These are phyloP conservation scores for Tilletia horrida DNA, from an alignment of 1,284 basidiomycete genomes.

Conservation along the genomic window DNA sequence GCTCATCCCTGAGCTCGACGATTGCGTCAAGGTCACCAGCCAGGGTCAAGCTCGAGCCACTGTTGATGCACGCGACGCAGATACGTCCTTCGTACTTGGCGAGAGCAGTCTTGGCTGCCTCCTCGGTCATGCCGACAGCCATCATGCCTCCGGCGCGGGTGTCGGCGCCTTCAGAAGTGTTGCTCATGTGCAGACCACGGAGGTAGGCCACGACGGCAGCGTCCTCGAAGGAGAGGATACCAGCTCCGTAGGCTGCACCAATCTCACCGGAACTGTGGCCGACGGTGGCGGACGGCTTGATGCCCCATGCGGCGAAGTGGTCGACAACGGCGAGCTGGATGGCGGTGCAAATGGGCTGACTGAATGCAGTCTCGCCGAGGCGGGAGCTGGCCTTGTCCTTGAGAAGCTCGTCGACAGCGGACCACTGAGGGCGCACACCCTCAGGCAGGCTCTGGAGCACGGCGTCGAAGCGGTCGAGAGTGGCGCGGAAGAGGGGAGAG, in stretches of 20 bases:
- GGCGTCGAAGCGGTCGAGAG: background rate
- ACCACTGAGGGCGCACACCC: background rate
- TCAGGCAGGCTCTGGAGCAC: slow-evolving; percentile 3
- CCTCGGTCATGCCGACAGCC: slow-evolving; percentile 2
- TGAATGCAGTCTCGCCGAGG: background rate
- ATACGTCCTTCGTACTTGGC: background rate
- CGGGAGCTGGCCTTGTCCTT: background rate
- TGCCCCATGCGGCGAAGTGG: background rate
- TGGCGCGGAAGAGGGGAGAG: slow-evolving; percentile 1
- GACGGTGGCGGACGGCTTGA: slow-evolving; percentile 1
- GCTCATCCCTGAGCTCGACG: background rate
- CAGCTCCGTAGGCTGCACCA: background rate
- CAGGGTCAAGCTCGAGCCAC: background rate
- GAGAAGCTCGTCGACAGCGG: background rate
- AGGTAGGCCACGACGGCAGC: background rate
- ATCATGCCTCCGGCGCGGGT: background rate
- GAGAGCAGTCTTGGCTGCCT: background rate
- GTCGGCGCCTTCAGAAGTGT: background rate
- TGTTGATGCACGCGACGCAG: background rate
- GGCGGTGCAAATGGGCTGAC: background rate
- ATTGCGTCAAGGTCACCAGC: background rate
- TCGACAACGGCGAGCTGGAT: background rate
- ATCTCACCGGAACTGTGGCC: background rate
- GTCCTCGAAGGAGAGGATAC: background rate
- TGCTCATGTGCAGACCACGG: background rate